A percentile compares a stretch with the other conserved stretches of the same genome.
These are phyloP conservation scores for Lactifluus pinguis DNA, from an alignment of 768 basidiomycete genomes.

Conservation along the genomic window DNA sequence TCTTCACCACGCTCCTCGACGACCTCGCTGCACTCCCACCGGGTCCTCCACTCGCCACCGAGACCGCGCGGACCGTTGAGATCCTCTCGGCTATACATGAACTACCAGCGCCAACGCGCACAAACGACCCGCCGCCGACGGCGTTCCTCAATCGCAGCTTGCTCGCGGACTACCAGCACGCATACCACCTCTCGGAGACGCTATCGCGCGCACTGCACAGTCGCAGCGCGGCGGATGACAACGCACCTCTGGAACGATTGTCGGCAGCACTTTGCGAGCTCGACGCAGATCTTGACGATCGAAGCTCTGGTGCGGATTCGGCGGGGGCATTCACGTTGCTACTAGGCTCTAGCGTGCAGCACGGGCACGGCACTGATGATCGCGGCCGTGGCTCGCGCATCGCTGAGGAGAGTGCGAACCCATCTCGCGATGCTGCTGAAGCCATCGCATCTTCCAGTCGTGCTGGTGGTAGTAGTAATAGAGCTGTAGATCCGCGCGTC, in stretches of 20 bases:
- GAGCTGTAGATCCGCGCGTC: slow-evolving; percentile 47
- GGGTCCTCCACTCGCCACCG: slow-evolving; percentile 34
- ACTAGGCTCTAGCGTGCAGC: slow-evolving; percentile 46
- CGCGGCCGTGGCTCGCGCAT: slow-evolving; percentile 26
- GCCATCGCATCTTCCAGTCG: neutral
- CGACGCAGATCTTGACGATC: slow-evolving; percentile 17
- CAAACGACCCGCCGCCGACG: slow-evolving; percentile 15
- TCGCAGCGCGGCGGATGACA: slow-evolving; percentile 39
- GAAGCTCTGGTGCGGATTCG: slow-evolving; percentile 18
- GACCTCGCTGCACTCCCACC: slow-evolving; percentile 34
- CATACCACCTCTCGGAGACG: slow-evolving; percentile 44
- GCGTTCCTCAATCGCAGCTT: slow-evolving; percentile 59
- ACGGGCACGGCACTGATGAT: slow-evolving; percentile 30
- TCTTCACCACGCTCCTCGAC: slow-evolving; percentile 41
- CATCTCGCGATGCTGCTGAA: slow-evolving; percentile 8
- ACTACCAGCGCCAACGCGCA: slow-evolving; percentile 25
- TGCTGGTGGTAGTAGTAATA: slow-evolving; percentile 21
- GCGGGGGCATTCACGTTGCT: slow-evolving; percentile 57
- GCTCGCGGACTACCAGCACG: slow-evolving; percentile 62
- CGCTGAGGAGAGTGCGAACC: neutral
- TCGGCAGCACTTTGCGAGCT: slow-evolving; percentile 42
- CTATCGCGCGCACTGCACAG: slow-evolving; percentile 33
- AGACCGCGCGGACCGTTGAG: slow-evolving; percentile 48
- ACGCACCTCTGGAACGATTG: slow-evolving; percentile 49
- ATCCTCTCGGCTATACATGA: slow-evolving; percentile 52